Evolutionary conservation across 306 rosid genomes (phyloP), one percentile per base, ranked within the genome.

Genomic region (Prunus campanulata): DNA sequence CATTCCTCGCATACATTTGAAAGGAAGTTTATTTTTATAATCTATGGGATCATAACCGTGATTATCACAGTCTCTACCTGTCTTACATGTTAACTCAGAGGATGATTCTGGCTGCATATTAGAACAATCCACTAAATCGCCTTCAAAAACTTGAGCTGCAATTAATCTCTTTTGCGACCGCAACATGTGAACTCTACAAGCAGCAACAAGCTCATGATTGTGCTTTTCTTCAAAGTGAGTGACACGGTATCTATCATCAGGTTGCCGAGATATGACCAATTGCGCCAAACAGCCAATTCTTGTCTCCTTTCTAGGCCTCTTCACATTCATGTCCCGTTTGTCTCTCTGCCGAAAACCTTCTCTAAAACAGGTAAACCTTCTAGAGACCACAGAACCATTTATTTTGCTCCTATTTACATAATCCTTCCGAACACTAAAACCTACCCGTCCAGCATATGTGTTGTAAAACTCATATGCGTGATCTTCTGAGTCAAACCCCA

Each of bases 221-320:
- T 86, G 90, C 84, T 85, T 86, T 75, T 83, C 89, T 83, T 86
- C 93, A 81, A 86, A 86, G 69, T 83, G 86, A 62, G 90, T 86
- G 49, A 86, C 78, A 68, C 85, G 87, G 80, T 89, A 89, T 79
- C 70, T 86, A n/a, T 86, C 87, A 71, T 86, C 93, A 16, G 79
- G 74, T 77, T 89, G 90, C 51, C 89, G 90, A 79, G 90, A 86
- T 77, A 89, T 79, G 42, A 85, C 80, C 47, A 89, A 66, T 30
- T 86, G 89, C 8, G 93, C 93, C 67, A 83, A 81, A 87, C 93
- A 89, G 42, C 93, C 93, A 59, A 87, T 86, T 73, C 93, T 86
- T 64, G 89, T 89, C 76, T 86, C 93, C 80, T 83, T 86, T 62
- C 91, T 82, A 55, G 84, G 89, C 76, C 88, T 81, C 88, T 85